Evolutionary conservation across 75 land plant species (phyloP).

Genomic region (Chamaecyparis obtusa): DNA sequence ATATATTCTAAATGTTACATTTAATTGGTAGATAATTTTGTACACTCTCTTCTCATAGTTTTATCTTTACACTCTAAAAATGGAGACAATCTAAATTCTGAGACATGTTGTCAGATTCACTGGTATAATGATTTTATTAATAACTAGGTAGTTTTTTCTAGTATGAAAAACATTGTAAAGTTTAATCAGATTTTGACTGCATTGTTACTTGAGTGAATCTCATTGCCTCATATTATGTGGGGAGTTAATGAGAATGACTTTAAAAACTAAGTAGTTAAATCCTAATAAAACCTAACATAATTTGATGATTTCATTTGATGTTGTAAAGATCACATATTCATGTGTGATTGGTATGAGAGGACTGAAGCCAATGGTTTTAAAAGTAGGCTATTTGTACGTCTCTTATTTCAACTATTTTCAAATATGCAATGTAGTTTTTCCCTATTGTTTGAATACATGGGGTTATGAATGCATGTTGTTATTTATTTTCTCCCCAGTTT

Average conservation of each 20-base stretch:
- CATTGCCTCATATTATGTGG: too few relatives aligned
- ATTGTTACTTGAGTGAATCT: too few relatives aligned
- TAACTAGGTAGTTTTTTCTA: too few relatives aligned
- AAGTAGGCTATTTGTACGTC: background rate
- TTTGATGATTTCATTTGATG: background rate
- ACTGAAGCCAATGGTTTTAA: background rate
- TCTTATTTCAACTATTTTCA: background rate
- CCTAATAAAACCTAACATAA: too few relatives aligned
- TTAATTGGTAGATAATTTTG: background rate
- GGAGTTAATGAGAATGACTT: too few relatives aligned
- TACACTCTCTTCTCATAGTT: background rate
- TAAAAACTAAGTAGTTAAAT: too few relatives aligned
- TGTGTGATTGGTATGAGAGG: background rate
- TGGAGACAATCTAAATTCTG: background rate
- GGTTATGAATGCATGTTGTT: background rate
- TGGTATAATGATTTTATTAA: background rate
- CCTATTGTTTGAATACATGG: background rate
- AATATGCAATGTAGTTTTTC: background rate
- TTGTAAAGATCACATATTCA: background rate
- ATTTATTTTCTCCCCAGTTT: background rate
- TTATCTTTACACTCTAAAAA: background rate
- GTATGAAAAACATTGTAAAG: too few relatives aligned
- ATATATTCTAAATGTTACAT: background rate
- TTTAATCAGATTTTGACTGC: too few relatives aligned
- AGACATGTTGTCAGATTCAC: background rate